These are phyloP conservation scores for Paramecium biaurelia DNA, from an alignment of 73 alveolate genomes.

Conservation along the genomic window DNA sequence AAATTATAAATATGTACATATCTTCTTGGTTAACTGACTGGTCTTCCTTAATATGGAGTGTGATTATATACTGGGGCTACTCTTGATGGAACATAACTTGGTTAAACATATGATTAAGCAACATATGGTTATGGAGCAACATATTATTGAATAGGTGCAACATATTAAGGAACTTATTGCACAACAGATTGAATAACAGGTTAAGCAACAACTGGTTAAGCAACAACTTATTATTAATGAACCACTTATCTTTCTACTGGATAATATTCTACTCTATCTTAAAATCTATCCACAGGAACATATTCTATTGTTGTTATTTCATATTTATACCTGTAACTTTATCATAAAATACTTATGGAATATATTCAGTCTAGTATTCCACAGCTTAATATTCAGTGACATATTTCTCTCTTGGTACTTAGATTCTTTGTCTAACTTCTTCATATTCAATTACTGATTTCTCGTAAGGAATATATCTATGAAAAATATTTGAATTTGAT, in stretches of 20 bases:
- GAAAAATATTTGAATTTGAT: not conserved
- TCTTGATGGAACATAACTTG: not conserved
- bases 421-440: constrained; percentile 23
- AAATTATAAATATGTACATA: not conserved
- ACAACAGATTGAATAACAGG: not conserved
- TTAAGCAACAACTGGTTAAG: not conserved
- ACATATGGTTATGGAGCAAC: not conserved
- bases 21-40: not conserved
- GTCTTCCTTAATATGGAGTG: not conserved
- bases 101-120: not conserved
- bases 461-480: constrained; percentile 14
- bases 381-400: constrained; percentile 42
- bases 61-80: not conserved
- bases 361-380: constrained; percentile 16
- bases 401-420: constrained; percentile 49
- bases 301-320: constrained; percentile 25
- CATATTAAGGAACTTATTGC: not conserved
- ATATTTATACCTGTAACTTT: constrained; percentile 4
- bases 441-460: constrained; percentile 30
- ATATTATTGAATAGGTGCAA: not conserved
- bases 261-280: constrained; percentile 66
- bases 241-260: constrained; percentile 63
- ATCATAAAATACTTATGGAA: constrained; percentile 35
- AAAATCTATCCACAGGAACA: constrained; percentile 55
- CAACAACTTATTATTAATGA: constrained; percentile 13